Evolutionary conservation across 352 stramenopile genomes (phyloP).

Genomic region (Phytopythium kandeliae): DNA sequence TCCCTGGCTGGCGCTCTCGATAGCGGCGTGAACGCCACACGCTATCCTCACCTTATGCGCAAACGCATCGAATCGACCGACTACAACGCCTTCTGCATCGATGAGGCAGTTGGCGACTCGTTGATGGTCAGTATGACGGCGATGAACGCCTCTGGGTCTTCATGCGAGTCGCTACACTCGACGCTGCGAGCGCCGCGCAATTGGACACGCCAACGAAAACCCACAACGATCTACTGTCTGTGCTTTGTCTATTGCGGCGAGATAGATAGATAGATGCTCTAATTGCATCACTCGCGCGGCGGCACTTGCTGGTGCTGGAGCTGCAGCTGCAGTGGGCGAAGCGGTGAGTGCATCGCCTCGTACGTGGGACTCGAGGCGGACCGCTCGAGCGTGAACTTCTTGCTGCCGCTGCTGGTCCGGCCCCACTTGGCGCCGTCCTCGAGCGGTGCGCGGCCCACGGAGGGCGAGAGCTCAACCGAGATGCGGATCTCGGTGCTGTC

Average conservation of each 20-base stretch:
- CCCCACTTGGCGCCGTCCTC: background rate
- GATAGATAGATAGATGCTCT: background rate
- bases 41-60: too few species aligned
- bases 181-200: background rate
- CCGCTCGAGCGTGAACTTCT: constrained; percentile 3
- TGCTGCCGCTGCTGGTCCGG: background rate
- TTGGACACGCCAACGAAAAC: background rate
- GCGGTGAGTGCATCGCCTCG: constrained; percentile 3
- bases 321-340: constrained; percentile 6
- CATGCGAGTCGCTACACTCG: background rate
- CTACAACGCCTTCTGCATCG: too few species aligned
- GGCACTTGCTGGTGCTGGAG: background rate
- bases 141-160: background rate
- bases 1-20: too few species aligned
- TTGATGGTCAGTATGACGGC: too few species aligned
- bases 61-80: too few species aligned
- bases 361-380: constrained; percentile 3
- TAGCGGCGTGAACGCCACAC: too few species aligned
- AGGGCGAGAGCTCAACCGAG: constrained; percentile 1
- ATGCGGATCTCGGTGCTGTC: background rate
- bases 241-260: too few species aligned
- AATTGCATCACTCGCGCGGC: background rate
- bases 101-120: too few species aligned
- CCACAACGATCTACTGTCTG: too few species aligned
- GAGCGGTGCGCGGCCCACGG: background rate